Evolutionary conservation across 228 moss, liverwort and hornwort genomes (phyloP), one percentile per base, ranked within the genome.

Genomic region (Sphagnum fallax): DNA sequence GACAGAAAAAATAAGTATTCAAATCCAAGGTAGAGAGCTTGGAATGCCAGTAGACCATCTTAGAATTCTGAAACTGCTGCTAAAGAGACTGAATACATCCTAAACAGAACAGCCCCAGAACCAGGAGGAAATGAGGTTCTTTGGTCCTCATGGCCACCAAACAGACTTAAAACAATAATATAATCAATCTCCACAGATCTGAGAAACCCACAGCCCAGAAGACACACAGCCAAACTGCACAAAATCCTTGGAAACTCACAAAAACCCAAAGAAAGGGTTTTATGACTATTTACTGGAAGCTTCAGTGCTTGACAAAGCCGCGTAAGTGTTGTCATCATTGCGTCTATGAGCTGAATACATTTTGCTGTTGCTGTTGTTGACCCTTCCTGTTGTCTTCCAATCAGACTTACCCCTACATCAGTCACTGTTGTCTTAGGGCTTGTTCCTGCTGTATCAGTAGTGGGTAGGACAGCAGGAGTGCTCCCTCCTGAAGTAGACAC

Each of bases 231-330:
- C 32, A 2, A 1, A 32, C 32, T 32, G 32, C 32, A 32, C 32
- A 32, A 32, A 32, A 32, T 32, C 32, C 32, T 32, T 32, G 32
- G 32, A 32, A 16, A 11, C 12, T 62, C 16, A 16, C 16, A 62
- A 62, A 62, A 62, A 13, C 16, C 6, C 49, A 4, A 48, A 65
- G 48, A 49, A 11, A 65, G 32, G 32, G 32, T 32, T 32, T 32
- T 32, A 32, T 32, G 32, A n/a, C 15, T 13, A 9, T 53, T 10
- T 71, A 82, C 85, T 50, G 81, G 66, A 72, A 85, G 77, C 50
- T 75, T 64, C 59, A 85, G 71, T 65, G 63, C 47, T 50, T 52
- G 47, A 79, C 72, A 81, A 66, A 85, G 67, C 10, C 0, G 66
- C 67, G 63, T 10, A 9, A 77, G 68, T 50, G 52, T 15, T 7